Conservation (phyloP, 169 alveolate genomes). For the Cryptosporidium felis region DNA sequence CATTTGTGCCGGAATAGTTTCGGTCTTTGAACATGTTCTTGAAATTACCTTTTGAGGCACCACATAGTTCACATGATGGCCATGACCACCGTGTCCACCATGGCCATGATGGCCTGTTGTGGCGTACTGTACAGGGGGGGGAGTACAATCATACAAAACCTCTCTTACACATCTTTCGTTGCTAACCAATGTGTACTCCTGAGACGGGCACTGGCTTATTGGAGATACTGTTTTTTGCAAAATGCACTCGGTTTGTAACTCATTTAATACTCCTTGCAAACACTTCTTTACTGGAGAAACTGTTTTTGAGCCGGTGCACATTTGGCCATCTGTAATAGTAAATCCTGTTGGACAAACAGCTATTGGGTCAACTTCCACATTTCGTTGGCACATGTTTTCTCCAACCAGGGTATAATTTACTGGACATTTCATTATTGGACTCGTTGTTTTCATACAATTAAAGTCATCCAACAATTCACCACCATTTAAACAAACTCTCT, state of each 20-base stretch:
- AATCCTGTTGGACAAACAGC: slow-evolving; percentile 52
- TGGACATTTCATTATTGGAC: slow-evolving; percentile 58
- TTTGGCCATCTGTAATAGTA: slow-evolving; percentile 53
- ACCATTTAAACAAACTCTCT: slow-evolving; percentile 41
- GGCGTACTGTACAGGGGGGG: background rate
- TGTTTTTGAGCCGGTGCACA: slow-evolving; percentile 62
- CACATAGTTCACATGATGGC: slow-evolving; percentile 19
- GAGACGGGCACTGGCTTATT: slow-evolving; percentile 38
- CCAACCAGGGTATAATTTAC: slow-evolving; percentile 42
- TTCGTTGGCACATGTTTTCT: slow-evolving; percentile 59
- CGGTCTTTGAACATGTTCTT: slow-evolving; percentile 58
- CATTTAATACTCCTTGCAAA: slow-evolving; percentile 30
- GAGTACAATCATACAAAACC: slow-evolving; percentile 56
- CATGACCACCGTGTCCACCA: slow-evolving; percentile 30
- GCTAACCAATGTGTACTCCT: slow-evolving; percentile 43
- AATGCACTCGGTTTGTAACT: slow-evolving; percentile 36
- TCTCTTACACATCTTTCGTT: slow-evolving; percentile 57
- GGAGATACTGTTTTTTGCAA: slow-evolving; percentile 46
- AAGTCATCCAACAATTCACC: slow-evolving; percentile 17
- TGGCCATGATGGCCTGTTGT: slow-evolving; percentile 37
- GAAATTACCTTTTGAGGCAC: slow-evolving; percentile 34
- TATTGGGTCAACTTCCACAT: slow-evolving; percentile 25
- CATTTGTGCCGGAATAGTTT: slow-evolving; percentile 36
- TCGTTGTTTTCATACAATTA: slow-evolving; percentile 39
- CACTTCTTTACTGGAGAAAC: slow-evolving; percentile 54